phyloP scores from a whole-genome alignment of 345 rosid species.

The Populus euphratica region DNA sequence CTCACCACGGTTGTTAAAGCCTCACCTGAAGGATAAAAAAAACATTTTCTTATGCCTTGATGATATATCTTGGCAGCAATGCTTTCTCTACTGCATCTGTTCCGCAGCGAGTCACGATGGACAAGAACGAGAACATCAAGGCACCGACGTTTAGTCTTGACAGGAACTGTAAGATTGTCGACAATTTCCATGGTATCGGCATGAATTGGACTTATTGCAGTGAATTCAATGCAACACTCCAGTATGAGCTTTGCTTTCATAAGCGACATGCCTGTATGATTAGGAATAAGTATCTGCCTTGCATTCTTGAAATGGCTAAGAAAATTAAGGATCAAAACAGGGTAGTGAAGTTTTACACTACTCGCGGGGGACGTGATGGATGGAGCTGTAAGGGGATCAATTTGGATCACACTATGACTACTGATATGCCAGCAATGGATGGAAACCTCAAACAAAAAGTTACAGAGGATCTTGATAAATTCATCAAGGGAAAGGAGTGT shows the following conservation, averaged over 20 bases:
- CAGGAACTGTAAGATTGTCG: slow-evolving; percentile 29
- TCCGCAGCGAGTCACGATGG: slow-evolving; percentile 28
- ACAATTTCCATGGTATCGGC: slow-evolving; percentile 23
- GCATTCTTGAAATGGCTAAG: slow-evolving; percentile 34
- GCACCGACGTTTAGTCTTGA: slow-evolving; percentile 29
- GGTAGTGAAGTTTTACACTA: slow-evolving; percentile 27
- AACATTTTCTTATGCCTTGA: slow-evolving; percentile 32
- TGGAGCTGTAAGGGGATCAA: slow-evolving; percentile 28
- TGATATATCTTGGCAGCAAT: slow-evolving; percentile 29
- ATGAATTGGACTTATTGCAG: slow-evolving; percentile 33
- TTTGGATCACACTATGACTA: slow-evolving; percentile 43
- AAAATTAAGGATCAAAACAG: slow-evolving; percentile 24
- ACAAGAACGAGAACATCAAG: slow-evolving; percentile 33
- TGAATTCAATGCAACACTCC: slow-evolving; percentile 12
- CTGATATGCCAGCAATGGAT: slow-evolving; percentile 41
- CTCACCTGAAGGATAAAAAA: slow-evolving; percentile 34
- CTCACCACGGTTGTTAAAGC: slow-evolving; percentile 29
- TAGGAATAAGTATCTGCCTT: slow-evolving; percentile 27
- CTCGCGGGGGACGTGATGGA: slow-evolving; percentile 22
- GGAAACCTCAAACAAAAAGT: slow-evolving; percentile 26
- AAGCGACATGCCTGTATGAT: slow-evolving; percentile 26
- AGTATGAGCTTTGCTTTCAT: slow-evolving; percentile 31
- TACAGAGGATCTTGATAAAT: slow-evolving; percentile 34
- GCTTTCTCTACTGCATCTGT: slow-evolving; percentile 7
- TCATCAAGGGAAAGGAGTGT: slow-evolving; percentile 24